phyloP scores from a whole-genome alignment of 352 stramenopile species.

The Phytophthora tentaculata region DNA sequence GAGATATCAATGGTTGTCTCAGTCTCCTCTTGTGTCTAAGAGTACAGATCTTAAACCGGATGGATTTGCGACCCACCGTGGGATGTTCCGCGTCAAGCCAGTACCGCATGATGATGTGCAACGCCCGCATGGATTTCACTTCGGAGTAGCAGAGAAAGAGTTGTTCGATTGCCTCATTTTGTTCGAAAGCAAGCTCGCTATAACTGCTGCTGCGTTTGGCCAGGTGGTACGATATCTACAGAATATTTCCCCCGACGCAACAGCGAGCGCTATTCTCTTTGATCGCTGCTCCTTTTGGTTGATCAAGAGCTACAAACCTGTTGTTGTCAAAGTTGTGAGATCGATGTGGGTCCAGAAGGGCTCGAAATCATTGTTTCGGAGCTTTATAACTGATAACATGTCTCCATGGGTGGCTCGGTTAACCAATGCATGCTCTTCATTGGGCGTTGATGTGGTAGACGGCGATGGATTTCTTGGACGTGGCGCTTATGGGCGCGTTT shows the following conservation, averaged over 20 bases:
- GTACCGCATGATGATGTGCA: background rate
- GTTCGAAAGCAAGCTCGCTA: slow-evolving; percentile 3
- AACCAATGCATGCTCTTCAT: background rate
- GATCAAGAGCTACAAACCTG: background rate
- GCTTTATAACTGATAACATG: slow-evolving; percentile 4
- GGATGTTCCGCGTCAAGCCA: background rate
- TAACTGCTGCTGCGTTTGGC: slow-evolving; percentile 6
- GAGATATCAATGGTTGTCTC: too few relatives aligned
- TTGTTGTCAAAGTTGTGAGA: slow-evolving; percentile 4
- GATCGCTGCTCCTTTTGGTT: slow-evolving; percentile 9
- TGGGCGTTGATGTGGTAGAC: slow-evolving; percentile 9
- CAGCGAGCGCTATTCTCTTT: slow-evolving; percentile 7
- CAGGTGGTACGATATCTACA: slow-evolving; percentile 3
- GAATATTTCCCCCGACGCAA: background rate
- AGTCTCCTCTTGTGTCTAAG: too few relatives aligned
- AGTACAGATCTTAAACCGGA: too few relatives aligned
- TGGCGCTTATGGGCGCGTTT: slow-evolving; percentile 3
- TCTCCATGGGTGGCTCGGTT: slow-evolving; percentile 3
- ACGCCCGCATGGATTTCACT: slow-evolving; percentile 2
- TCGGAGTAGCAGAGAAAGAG: background rate
- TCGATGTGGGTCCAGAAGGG: background rate
- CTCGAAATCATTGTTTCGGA: slow-evolving; percentile 9
- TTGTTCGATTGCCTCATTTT: slow-evolving; percentile 4
- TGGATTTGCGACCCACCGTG: background rate
- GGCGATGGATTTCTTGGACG: slow-evolving; percentile 7